A percentile compares a stretch with the other conserved stretches of the same genome.
phyloP scores from a whole-genome alignment of 139 green algal species.

The Astrephomene gubernaculifera region DNA sequence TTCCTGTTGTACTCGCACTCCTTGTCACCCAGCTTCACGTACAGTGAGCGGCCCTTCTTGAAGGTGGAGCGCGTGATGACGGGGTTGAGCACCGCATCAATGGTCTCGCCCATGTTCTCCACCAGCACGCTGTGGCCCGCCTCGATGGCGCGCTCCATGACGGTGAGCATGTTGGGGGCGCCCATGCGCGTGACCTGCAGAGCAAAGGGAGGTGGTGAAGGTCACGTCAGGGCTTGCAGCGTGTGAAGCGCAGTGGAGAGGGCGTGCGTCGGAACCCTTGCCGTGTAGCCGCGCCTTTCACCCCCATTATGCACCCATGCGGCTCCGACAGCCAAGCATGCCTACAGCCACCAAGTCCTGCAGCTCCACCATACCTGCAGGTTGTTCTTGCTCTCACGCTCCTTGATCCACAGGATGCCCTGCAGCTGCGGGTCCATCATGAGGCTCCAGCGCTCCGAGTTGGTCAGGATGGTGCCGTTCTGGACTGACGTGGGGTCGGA shows the following conservation, averaged over 20 bases:
- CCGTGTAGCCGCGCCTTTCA: too few relatives aligned
- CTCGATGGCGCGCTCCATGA: conserved; percentile 88
- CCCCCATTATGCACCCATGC: too few relatives aligned
- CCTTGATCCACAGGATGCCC: conserved; percentile 91
- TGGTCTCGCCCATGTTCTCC: conserved; percentile 90
- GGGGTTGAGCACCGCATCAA: conserved; percentile 87
- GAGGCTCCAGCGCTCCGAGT: conserved; percentile 86
- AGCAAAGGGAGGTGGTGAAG: too few relatives aligned
- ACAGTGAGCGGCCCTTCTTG: conserved; percentile 90
- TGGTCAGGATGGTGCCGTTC: conserved; percentile 87
- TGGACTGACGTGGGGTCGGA: conserved; percentile 82
- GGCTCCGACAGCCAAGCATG: too few relatives aligned
- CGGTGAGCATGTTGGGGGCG: conserved; percentile 72
- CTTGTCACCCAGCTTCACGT: conserved; percentile 87
- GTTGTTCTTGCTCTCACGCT: conserved; percentile 85
- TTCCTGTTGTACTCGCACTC: conserved; percentile 91
- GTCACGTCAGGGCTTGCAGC: too few relatives aligned
- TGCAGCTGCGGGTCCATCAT: conserved; percentile 93
- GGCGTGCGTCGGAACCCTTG: too few relatives aligned
- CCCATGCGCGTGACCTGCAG: conserved; percentile 81
- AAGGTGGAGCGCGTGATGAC: conserved; percentile 88
- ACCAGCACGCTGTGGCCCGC: conserved; percentile 83
- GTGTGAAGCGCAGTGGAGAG: too few relatives aligned
- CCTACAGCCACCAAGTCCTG: neutral
- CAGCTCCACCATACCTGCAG: conserved; percentile 58